Evolutionary conservation across 352 stramenopile genomes (phyloP), one percentile per base, ranked within the genome.

Genomic region (Phytopythium litorale): DNA sequence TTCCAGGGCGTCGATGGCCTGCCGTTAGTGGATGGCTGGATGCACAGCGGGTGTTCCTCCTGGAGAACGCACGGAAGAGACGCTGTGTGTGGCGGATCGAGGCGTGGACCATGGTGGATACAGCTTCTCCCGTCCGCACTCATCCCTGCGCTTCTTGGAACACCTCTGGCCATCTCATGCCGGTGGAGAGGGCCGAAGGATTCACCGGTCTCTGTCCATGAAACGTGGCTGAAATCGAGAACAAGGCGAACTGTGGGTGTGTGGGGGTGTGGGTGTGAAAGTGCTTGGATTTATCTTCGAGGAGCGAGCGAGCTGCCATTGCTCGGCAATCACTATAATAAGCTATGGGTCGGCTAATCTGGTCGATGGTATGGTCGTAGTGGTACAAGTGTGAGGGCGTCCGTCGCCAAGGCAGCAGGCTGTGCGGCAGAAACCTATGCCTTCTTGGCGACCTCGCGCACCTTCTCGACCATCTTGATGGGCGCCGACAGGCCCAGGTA

Each of bases 381-480:
- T 52, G 23, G 46, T 52, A 52, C 46, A 52, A 33, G 46, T 52
- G 46, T 51, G 45, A 8, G 38, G 11, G 38, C 16, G 15, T 60
- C 18, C 16, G 15, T 60, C 18, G 23, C 35, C 38, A 46, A 59
- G 7, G 25, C 23, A 3, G 50, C 28, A 15, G 32, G 50, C 50
- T 43, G 30, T 19, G 60, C 64, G 16, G 28, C n/a, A 25, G 13
- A 57, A 23, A 52, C 18, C 64, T 78, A 77, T 67, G 67, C 60
- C 32, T 55, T 53, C 56, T 70, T 40, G 0, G 64, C 77, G 55
- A 84, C 66, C 54, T 81, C 65, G 50, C 72, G 65, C 38, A 94
- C 81, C 74, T 88, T 88, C 57, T 91, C 79, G n/a, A 94, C 68
- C 18, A 94, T 70, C 71, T 94, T 92, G 63, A 94, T 94, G 3